phyloP scores from a whole-genome alignment of 1,139 yeast species.

The Lodderomyces oxycetoniae region DNA sequence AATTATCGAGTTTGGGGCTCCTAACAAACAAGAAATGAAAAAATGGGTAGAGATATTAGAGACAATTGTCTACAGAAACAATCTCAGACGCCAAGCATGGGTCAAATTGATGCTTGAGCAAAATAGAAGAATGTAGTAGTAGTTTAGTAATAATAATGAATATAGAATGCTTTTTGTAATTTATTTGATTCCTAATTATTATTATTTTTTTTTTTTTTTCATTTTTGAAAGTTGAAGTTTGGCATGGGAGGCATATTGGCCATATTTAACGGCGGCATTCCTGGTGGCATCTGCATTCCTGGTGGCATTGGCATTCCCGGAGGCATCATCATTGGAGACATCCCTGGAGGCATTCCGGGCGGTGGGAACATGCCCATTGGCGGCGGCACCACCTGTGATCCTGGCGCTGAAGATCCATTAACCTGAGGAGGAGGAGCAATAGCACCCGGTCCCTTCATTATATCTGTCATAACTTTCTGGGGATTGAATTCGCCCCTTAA shows the following conservation, averaged over 20 bases:
- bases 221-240: constrained; percentile 4
- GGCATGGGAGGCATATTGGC: constrained; percentile 7
- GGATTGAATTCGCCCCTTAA: constrained; percentile 76
- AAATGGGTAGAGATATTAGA: constrained; percentile 56
- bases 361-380: constrained; percentile 7
- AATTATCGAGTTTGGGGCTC: constrained; percentile 65
- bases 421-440: constrained; percentile 1
- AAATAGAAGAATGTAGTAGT: not conserved
- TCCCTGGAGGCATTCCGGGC: constrained; percentile 4
- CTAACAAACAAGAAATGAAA: constrained; percentile 48
- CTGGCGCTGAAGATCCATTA: constrained; percentile 1
- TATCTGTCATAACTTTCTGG: constrained; percentile 42
- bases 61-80: constrained; percentile 48
- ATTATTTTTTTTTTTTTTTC: not conserved
- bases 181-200: not conserved
- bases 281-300: constrained; percentile 8
- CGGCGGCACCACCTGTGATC: constrained; percentile 2
- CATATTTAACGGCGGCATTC: constrained; percentile 4
- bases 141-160: no score
- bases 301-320: constrained; percentile 8
- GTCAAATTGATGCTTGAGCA: constrained; percentile 43
- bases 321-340: constrained; percentile 3
- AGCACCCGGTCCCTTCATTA: constrained; percentile 29
- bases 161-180: not conserved
- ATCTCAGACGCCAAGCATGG: constrained; percentile 67